Evolutionary conservation across 768 basidiomycete genomes (phyloP), one percentile per base, ranked within the genome.

Genomic region (Phlebiopsis gigantea): DNA sequence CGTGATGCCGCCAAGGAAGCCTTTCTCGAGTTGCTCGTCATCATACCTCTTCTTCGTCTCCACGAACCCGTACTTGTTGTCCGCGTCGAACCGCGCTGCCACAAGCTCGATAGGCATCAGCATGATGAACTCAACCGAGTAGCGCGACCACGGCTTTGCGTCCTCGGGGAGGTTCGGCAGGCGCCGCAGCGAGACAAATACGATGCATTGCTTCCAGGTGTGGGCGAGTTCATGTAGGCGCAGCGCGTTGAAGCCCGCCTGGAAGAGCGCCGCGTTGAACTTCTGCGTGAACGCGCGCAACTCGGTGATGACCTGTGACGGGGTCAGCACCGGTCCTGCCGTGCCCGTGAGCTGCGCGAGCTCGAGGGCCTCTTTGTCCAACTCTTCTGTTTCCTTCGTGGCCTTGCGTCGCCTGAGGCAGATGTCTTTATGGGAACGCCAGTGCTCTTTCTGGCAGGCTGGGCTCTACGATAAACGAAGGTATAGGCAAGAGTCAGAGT

Each of bases 181-280:
- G 31, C 61, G 56, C 5, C 51, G 42, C 25, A 61, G 57, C 17
- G 46, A 24, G 43, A 58, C 57, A 12, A 24, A 26, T 14, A 58
- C 45, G 39, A 58, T 51, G n/a, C 30, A 41, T 5, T 22, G 21
- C 29, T 25, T 22, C 52, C 52, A 57, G 2, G 45, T 42, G 39
- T 44, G 26, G 39, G 25, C 49, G 25, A 5, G 31, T 28, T 21
- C 51, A 19, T 25, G 26, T 12, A 61, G 41, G 34, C 46, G 45
- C 41, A 61, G 51, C 22, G 41, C 49, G 48, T 58, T 61, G 57
- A 57, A 57, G 19, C 31, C 57, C 41, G 60, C 60, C 34, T 61
- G 60, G 57, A 61, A 61, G 46, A 61, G 30, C 22, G 57, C 57
- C 15, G 57, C 41, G 43, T 46, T 58, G 57, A 61, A 58, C 29